phyloP scores from a whole-genome alignment of 1,284 basidiomycete species.

The Puccinia sorghi region DNA sequence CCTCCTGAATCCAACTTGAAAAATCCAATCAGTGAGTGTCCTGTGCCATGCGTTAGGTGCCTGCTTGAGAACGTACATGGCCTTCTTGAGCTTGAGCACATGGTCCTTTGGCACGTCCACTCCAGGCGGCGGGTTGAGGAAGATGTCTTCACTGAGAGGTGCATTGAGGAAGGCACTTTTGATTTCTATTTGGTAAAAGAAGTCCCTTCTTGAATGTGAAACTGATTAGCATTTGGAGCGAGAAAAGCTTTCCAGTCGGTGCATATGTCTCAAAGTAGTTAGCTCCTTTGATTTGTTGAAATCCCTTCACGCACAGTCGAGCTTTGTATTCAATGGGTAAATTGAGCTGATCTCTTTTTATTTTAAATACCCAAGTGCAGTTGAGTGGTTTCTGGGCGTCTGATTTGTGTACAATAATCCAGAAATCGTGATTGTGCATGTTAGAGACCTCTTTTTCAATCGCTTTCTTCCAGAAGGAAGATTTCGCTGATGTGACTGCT shows the following conservation, averaged over 20 bases:
- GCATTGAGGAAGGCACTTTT: conserved; percentile 1
- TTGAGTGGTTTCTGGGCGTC: too few relatives aligned
- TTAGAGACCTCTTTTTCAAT: neutral
- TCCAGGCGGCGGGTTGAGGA: neutral
- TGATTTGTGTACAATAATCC: too few relatives aligned
- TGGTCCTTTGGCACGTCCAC: neutral
- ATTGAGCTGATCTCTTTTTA: too few relatives aligned
- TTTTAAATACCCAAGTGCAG: too few relatives aligned
- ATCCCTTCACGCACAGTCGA: too few relatives aligned
- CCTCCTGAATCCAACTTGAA: too few relatives aligned
- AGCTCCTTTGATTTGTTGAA: too few relatives aligned
- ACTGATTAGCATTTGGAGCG: neutral
- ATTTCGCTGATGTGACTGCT: neutral
- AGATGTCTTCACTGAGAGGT: neutral
- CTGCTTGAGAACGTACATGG: neutral
- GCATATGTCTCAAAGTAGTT: too few relatives aligned
- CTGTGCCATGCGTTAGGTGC: neutral
- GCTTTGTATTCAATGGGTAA: too few relatives aligned
- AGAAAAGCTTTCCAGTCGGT: neutral
- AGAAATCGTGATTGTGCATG: too few relatives aligned
- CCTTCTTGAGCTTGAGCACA: too few relatives aligned
- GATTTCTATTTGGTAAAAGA: neutral
- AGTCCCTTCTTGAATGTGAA: neutral
- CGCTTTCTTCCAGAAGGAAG: neutral
- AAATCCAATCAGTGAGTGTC: neutral